Evolutionary conservation across 1,139 yeast genomes (phyloP), one percentile per base, ranked within the genome.

Genomic region (Suhomyces atakaporum): DNA sequence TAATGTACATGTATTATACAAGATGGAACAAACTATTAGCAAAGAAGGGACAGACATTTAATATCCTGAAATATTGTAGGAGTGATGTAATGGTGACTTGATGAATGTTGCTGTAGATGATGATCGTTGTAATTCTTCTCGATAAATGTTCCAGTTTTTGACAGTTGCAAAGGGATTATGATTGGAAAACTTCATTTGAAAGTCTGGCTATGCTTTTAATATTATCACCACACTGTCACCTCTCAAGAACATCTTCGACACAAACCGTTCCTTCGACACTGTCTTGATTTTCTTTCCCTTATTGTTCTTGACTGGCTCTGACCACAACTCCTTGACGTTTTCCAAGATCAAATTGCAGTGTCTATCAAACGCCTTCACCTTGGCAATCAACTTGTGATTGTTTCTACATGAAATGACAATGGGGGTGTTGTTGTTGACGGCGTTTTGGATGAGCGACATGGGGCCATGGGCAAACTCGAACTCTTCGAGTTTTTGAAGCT

Each of bases 181-280:
- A n/a, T n/a, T n/a, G n/a, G n/a, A n/a, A n/a, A n/a, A n/a, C n/a
- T n/a, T n/a, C n/a, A n/a, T n/a, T n/a, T n/a, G n/a, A n/a, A n/a
- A n/a, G n/a, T n/a, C n/a, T n/a, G n/a, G n/a, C n/a, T n/a, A 63
- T 4, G 71, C 71, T 51, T 81, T 84, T 48, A 90, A 69, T 3
- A 92, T 81, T 25, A 92, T 81, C 41, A 92, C 86, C 20, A 92
- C 96, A 1, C 96, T 85, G 62, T 92, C 99, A 1, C 99, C 99
- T 60, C 99, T 76, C 36, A 92, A 69, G 55, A 92, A 94, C 78
- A 92, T 71, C 62, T 92, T 92, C 44, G 90, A 78, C 10, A 92
- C 81, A 56, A 87, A 92, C 49, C 98, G 66, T 58, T 94, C 98
- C 52, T 81, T 81, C 39, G 86, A 71, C 5, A 84, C 75, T 1